phyloP scores from a whole-genome alignment of 208 protist genomes.

The Acanthamoeba triangularis region DNA sequence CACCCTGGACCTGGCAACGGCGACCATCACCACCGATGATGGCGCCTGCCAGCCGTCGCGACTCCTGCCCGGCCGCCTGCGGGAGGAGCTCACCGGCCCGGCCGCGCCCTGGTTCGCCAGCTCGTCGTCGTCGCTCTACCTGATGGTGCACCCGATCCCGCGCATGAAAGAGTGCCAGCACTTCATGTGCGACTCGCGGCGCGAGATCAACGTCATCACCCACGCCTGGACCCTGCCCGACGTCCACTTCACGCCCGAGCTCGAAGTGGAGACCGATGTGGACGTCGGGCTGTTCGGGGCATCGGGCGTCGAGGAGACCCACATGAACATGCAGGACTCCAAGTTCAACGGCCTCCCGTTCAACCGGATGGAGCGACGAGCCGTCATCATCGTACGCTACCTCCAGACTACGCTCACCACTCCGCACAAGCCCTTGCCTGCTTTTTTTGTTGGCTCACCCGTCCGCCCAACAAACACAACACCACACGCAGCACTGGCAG shows the following conservation, averaged over 20 bases:
- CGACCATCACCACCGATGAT: not conserved
- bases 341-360: constrained; percentile 28
- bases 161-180: constrained; percentile 38
- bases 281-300: constrained; percentile 23
- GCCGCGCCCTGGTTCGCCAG: not conserved
- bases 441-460: too few species aligned
- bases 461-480: too few species aligned
- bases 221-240: constrained; percentile 29
- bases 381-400: constrained; percentile 34
- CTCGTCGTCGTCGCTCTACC: not conserved
- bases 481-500: constrained; percentile 30
- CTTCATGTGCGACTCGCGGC: constrained; percentile 24
- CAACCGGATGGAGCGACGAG: constrained; percentile 1
- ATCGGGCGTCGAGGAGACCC: constrained; percentile 28
- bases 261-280: not conserved
- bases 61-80: not conserved
- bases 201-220: constrained; percentile 63
- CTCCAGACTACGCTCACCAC: too few species aligned
- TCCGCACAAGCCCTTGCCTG: too few species aligned
- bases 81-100: constrained; percentile 13
- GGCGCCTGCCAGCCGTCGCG: not conserved
- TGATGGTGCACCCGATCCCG: constrained; percentile 36
- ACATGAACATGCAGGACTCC: constrained; percentile 46
- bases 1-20: not conserved
- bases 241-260: constrained; percentile 2